Evolutionary conservation across 2,329 filamentous ascomycete genomes (phyloP).

Genomic region (Nemania sp.): DNA sequence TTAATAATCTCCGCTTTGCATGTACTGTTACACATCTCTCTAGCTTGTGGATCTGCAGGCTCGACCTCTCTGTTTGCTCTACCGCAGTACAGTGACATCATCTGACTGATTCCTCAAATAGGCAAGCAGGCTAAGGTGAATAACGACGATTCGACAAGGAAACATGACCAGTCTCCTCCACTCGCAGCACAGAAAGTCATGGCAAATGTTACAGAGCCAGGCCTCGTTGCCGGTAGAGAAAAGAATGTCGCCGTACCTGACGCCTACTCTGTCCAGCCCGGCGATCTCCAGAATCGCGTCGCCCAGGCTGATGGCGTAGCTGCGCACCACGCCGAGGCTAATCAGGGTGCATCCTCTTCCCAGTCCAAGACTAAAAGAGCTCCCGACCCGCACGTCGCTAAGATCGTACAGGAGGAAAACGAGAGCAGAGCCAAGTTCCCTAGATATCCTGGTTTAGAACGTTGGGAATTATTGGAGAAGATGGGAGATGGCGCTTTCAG

Average conservation of each 20-base stretch:
- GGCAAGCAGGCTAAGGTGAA: conserved; percentile 85
- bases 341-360: conserved; percentile 54
- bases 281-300: conserved; percentile 66
- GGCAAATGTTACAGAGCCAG: conserved; percentile 50
- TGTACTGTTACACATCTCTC: conserved; percentile 2
- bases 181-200: conserved; percentile 59
- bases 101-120: conserved; percentile 40
- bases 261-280: conserved; percentile 66
- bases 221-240: conserved; percentile 41
- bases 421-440: conserved; percentile 85
- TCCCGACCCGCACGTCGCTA: conserved; percentile 74
- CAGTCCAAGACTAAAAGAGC: conserved; percentile 49
- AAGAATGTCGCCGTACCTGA: conserved; percentile 55
- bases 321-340: conserved; percentile 64
- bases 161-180: conserved; percentile 55
- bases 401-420: conserved; percentile 89
- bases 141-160: conserved; percentile 55
- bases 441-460: conserved; percentile 79
- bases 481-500: conserved; percentile 99
- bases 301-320: conserved; percentile 70
- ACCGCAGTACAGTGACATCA: conserved; percentile 41
- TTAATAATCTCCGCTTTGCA: background rate
- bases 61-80: conserved; percentile 19
- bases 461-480: conserved; percentile 89
- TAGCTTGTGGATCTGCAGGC: conserved; percentile 21